phyloP scores from a whole-genome alignment of 139 green algal genomes.

The Asterochloris sp. region DNA sequence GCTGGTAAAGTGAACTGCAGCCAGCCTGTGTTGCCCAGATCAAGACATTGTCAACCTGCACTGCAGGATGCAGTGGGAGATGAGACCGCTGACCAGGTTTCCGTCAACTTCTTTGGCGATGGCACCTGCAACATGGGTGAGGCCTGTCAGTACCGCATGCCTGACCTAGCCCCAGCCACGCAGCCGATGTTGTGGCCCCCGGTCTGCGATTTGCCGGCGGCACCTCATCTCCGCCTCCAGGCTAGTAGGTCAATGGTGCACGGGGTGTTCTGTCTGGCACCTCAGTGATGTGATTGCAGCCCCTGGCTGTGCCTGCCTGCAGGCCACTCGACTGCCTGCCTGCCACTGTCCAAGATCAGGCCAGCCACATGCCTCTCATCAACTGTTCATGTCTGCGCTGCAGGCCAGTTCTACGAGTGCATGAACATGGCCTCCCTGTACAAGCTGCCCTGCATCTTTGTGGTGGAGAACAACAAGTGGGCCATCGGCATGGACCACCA shows the following conservation, averaged over 20 bases:
- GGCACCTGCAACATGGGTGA: conserved; percentile 92
- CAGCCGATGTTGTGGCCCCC: too few relatives aligned
- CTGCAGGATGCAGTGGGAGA: conserved; percentile 74
- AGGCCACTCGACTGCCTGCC: too few relatives aligned
- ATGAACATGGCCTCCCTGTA: conserved; percentile 98
- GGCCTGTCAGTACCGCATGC: background rate
- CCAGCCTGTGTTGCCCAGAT: background rate
- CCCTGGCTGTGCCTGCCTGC: too few relatives aligned
- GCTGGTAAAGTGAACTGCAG: background rate
- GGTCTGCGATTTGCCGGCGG: too few relatives aligned
- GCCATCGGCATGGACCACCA: conserved; percentile 97
- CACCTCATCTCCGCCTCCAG: too few relatives aligned
- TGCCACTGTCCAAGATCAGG: too few relatives aligned
- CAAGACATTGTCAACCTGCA: background rate
- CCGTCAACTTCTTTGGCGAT: conserved; percentile 93
- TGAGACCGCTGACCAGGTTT: conserved; percentile 74
- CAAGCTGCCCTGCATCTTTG: conserved; percentile 98
- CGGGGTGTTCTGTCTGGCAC: too few relatives aligned
- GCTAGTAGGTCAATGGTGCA: too few relatives aligned
- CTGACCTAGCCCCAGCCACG: background rate
- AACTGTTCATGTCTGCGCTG: background rate
- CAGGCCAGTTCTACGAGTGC: conserved; percentile 92
- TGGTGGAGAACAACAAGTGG: conserved; percentile 99
- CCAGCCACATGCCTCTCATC: too few relatives aligned
- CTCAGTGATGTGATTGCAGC: too few relatives aligned